Conservation (phyloP, 495 filamentous ascomycete species). For the Podospora anserina region DNA sequence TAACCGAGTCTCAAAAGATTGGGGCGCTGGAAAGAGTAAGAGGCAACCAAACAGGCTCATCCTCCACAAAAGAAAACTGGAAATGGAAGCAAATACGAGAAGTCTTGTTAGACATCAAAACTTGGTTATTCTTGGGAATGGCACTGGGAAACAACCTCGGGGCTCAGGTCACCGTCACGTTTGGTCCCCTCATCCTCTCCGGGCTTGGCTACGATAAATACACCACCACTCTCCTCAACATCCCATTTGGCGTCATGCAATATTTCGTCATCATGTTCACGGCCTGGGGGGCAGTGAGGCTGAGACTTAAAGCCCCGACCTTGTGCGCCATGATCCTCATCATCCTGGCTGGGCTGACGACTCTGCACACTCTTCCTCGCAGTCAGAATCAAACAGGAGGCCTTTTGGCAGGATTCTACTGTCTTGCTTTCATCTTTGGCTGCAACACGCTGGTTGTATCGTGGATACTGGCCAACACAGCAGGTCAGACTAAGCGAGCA, state of each 20-base stretch:
- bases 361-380: constrained; percentile 54
- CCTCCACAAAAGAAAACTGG: constrained; percentile 52
- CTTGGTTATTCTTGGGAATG: constrained; percentile 49
- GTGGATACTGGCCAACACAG: constrained; percentile 58
- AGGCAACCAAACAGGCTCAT: constrained; percentile 57
- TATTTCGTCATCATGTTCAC: constrained; percentile 55
- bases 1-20: constrained; percentile 47
- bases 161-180: constrained; percentile 57
- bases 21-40: constrained; percentile 46
- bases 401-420: constrained; percentile 58
- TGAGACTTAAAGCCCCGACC: constrained; percentile 50
- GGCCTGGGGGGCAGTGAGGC: constrained; percentile 51
- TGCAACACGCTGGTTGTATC: constrained; percentile 47
- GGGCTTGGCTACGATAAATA: constrained; percentile 58
- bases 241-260: constrained; percentile 58
- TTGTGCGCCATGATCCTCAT: constrained; percentile 50
- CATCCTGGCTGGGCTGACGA: constrained; percentile 53
- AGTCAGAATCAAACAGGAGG: constrained; percentile 38
- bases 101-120: constrained; percentile 44
- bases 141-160: constrained; percentile 60
- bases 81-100: constrained; percentile 36
- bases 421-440: constrained; percentile 60
- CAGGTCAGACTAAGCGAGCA: constrained; percentile 62
- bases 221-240: constrained; percentile 61
- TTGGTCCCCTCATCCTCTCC: constrained; percentile 60